Evolutionary conservation across 2,329 filamentous ascomycete species (phyloP).

Genomic region (Neopestalotiopsis rosae): DNA sequence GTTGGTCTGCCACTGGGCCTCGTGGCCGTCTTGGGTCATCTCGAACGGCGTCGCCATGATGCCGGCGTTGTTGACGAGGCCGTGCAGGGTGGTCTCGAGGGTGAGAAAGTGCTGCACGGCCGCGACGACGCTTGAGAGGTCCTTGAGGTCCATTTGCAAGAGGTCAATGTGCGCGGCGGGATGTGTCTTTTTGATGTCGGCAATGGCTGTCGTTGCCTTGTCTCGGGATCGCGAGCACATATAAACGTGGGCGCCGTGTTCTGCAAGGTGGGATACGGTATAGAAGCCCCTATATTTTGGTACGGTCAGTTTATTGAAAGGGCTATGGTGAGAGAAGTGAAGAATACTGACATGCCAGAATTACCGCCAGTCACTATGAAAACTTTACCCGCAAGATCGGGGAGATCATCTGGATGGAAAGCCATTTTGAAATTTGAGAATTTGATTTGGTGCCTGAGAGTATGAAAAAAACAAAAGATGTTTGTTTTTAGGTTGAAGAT

Average conservation of each 20-base stretch:
- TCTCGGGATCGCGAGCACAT: slow-evolving; percentile 41
- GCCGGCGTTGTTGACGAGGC: slow-evolving; percentile 39
- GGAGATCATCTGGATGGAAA: slow-evolving; percentile 47
- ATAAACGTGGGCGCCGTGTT: slow-evolving; percentile 46
- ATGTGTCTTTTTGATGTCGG: slow-evolving; percentile 36
- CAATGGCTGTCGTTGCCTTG: slow-evolving; percentile 39
- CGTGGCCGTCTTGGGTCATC: slow-evolving; percentile 41
- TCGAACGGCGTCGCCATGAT: slow-evolving; percentile 39
- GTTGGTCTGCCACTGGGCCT: slow-evolving; percentile 48
- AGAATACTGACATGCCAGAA: slow-evolving; percentile 46
- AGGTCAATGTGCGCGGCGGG: slow-evolving; percentile 39
- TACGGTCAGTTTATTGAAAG: slow-evolving; percentile 20
- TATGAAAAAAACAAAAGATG: neutral
- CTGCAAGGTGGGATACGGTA: slow-evolving; percentile 42
- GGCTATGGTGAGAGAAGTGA: slow-evolving; percentile 19
- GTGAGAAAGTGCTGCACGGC: slow-evolving; percentile 38
- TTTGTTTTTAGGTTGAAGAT: neutral
- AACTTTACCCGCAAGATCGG: slow-evolving; percentile 46
- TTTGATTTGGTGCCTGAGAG: slow-evolving; percentile 12
- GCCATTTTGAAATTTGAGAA: slow-evolving; percentile 33
- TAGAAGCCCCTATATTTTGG: slow-evolving; percentile 35
- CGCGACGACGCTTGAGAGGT: slow-evolving; percentile 40
- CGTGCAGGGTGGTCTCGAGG: slow-evolving; percentile 37
- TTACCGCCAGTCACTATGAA: slow-evolving; percentile 52
- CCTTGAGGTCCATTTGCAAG: slow-evolving; percentile 40